Evolutionary conservation across 1,284 basidiomycete genomes (phyloP).

Genomic region (Schizopora paradoxa): DNA sequence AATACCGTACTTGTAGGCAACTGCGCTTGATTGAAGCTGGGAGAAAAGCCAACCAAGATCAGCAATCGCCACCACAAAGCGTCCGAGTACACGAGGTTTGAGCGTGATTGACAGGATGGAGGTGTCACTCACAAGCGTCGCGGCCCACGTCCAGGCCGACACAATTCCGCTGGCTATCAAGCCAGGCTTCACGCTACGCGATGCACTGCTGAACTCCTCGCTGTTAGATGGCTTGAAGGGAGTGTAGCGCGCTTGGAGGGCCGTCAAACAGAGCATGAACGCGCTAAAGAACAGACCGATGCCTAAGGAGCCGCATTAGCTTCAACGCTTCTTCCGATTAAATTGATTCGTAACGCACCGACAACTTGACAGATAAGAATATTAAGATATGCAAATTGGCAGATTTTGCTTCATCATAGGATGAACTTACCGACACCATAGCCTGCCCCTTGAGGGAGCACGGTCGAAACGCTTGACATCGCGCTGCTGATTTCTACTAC

Average conservation of each 20-base stretch:
- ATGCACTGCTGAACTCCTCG: constrained; percentile 82
- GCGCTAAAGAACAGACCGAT: constrained; percentile 81
- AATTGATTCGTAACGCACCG: background rate
- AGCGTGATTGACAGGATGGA: constrained; percentile 2
- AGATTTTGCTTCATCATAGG: constrained; percentile 2
- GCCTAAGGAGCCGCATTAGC: too few relatives aligned
- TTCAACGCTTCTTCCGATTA: too few relatives aligned
- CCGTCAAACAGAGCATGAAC: constrained; percentile 70
- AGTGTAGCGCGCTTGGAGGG: constrained; percentile 68
- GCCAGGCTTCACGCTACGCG: constrained; percentile 79
- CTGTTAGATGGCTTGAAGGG: constrained; percentile 64
- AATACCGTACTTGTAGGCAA: constrained; percentile 80
- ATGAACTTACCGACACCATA: constrained; percentile 74
- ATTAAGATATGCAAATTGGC: constrained; percentile 19
- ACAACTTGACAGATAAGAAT: background rate
- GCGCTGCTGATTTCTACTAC: too few relatives aligned
- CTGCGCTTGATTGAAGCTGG: constrained; percentile 70
- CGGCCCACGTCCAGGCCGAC: constrained; percentile 81
- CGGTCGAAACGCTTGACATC: constrained; percentile 19
- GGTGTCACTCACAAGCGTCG: constrained; percentile 48
- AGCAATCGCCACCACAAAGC: background rate
- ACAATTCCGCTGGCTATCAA: constrained; percentile 89
- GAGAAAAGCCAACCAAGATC: constrained; percentile 19
- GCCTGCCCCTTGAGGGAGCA: constrained; percentile 64
- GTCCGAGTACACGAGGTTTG: background rate